These are phyloP conservation scores for Exophiala lecanii-corni DNA, from an alignment of 2,329 filamentous ascomycete species.

Conservation along the genomic window DNA sequence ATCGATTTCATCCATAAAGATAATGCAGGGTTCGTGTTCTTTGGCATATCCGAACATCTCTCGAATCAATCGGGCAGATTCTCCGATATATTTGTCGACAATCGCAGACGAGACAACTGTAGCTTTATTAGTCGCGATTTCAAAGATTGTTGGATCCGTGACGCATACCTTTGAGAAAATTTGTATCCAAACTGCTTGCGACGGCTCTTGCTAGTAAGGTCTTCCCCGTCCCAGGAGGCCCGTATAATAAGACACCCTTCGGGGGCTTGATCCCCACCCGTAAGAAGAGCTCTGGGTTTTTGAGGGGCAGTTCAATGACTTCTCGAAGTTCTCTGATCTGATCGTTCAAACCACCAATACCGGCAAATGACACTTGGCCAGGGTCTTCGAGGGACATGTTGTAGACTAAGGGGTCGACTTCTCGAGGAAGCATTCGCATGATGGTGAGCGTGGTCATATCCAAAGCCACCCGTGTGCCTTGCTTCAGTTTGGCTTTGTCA, in stretches of 20 bases:
- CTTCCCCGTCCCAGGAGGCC: conserved; percentile 94
- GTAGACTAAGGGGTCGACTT: conserved; percentile 97
- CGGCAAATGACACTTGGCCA: conserved; percentile 93
- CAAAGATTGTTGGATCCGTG: background rate
- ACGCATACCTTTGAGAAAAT: conserved; percentile 84
- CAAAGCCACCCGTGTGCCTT: conserved; percentile 92
- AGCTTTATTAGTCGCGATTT: conserved; percentile 1
- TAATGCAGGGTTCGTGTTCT: conserved; percentile 98
- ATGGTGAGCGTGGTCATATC: conserved; percentile 99
- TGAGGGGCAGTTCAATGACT: conserved; percentile 94
- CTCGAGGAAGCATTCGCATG: conserved; percentile 98
- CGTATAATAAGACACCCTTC: conserved; percentile 94
- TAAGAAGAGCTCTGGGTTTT: conserved; percentile 96
- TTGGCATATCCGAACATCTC: conserved; percentile 99
- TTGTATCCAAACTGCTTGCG: conserved; percentile 92
- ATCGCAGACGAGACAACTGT: conserved; percentile 92
- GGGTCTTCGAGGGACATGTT: conserved; percentile 99
- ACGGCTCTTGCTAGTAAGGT: conserved; percentile 91
- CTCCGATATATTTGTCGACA: conserved; percentile 99
- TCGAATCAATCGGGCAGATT: conserved; percentile 92
- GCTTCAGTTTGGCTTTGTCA: conserved; percentile 94
- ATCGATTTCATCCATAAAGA: conserved; percentile 99
- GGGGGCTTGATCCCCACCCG: conserved; percentile 98
- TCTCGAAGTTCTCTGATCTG: conserved; percentile 96
- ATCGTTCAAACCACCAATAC: conserved; percentile 95